Evolutionary conservation across 768 basidiomycete species (phyloP), one percentile per base, ranked within the genome.

Genomic region (Lactifluus subvellereus): DNA sequence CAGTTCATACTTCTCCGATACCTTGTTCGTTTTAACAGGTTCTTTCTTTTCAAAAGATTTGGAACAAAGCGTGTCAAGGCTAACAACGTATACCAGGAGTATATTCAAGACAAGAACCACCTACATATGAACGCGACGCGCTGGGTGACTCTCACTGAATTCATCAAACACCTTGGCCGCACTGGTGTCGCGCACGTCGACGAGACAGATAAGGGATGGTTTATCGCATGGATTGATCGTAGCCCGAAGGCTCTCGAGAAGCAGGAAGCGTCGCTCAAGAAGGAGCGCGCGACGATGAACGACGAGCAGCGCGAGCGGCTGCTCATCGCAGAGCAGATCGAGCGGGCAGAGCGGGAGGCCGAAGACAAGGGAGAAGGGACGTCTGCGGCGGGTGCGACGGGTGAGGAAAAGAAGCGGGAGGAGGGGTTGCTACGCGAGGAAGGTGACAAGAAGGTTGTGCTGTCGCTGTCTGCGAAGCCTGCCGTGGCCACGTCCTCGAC

Each of bases 141-240:
- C 54, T 99, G 96, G 94, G 92, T 98, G 33, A 97, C 97, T 13
- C 81, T 98, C 70, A 91, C 92, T n/a, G 96, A 96, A 73, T 99
- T 98, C 68, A 80, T 83, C 68, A 94, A 96, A 74, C 84, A 94
- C 69, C 80, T 99, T 35, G 95, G 96, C 2, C 80, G 92, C 42
- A 77, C 80, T 1, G 95, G 97, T 38, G 79, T 97, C 59, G 91
- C 88, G 5, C 84, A 91, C 67, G 97, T 97, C 32, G 97, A 98
- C 71, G 96, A 98, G 77, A 98, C 94, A 50, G 97, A 98, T 77
- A 97, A 99, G 77, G 97, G 97, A 0, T 94, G 91, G 87, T 99
- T 95, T 74, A 81, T 99, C 65, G 85, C 88, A 40, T 99, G 97
- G 97, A 91, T 99, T 58, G 97, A 99, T 74, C 98, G 82, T 74